Conservation (phyloP, 1,139 yeast species). For the Sugiyamaella grinbergsii region DNA sequence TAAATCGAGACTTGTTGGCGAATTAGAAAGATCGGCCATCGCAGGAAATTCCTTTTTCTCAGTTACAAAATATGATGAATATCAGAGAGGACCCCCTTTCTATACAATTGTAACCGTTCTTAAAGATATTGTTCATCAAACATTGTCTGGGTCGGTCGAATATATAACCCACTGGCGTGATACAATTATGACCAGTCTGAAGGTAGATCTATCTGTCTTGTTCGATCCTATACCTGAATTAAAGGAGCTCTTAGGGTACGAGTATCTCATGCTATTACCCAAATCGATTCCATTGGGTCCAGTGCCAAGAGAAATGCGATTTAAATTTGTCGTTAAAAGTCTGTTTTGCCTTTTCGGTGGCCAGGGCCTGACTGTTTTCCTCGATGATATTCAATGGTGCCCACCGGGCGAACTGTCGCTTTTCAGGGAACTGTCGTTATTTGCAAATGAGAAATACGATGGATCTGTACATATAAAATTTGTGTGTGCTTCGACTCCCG, state of each 20-base stretch:
- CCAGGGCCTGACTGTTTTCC: conserved; percentile 50
- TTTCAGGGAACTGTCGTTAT: conserved; percentile 36
- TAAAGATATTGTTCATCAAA: conserved; percentile 48
- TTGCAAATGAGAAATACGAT: conserved; percentile 34
- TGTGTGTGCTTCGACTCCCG: conserved; percentile 36
- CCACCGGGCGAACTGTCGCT: conserved; percentile 38
- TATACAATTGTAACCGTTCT: conserved; percentile 46
- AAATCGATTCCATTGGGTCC: conserved; percentile 36
- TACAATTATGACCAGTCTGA: conserved; percentile 46
- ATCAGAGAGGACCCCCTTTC: conserved; percentile 43
- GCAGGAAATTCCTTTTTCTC: conserved; percentile 48
- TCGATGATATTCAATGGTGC: conserved; percentile 56
- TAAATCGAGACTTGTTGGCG: conserved; percentile 51
- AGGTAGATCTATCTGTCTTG: conserved; percentile 50
- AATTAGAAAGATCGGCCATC: conserved; percentile 46
- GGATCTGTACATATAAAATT: conserved; percentile 35
- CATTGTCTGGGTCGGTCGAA: conserved; percentile 47
- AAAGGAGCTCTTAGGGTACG: conserved; percentile 49
- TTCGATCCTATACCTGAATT: conserved; percentile 53
- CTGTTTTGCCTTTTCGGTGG: conserved; percentile 49
- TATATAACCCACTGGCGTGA: conserved; percentile 51
- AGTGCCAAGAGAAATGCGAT: conserved; percentile 47
- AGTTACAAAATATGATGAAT: conserved; percentile 49
- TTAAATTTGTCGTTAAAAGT: conserved; percentile 50
- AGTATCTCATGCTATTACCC: conserved; percentile 40